Base-by-base conservation (phyloP, 2,329 filamentous ascomycete species). In the Albifimbria verrucaria region DNA sequence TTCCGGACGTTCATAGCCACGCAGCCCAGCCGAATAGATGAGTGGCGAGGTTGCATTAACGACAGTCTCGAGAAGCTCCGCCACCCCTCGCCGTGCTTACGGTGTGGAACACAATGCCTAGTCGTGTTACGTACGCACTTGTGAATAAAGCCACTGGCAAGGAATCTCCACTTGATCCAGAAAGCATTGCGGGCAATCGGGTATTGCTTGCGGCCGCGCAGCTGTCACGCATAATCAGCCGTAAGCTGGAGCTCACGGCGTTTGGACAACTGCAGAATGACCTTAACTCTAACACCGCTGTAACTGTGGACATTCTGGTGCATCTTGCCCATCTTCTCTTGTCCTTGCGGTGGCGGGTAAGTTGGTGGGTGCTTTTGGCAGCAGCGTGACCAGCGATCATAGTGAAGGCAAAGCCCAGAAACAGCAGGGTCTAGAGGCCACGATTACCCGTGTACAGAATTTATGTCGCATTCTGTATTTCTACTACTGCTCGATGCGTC, bases 381-480 rank as follows among this genome's bases (percentile, higher is more conserved):
- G 17, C 12, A 41, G 48, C 7, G 23, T 23, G 20, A 11, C 20
- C 36, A 20, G 7, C n/a, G 11, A n/a, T 12, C n/a, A 43, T 43
- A 23, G 15, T 6, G 25, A 23, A n/a, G 44, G n/a, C n/a, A n/a
- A n/a, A 25, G 7, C 2, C 7, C 32, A 39, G 32, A 6, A 5
- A n/a, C 32, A n/a, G 12, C 32, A 39, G 18, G 22, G 11, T 17
- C 22, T 25, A 5, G 21, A 25, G 17, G 11, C 44, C 44, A 23
- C 18, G 11, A 9, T 23, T 12, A 25, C 7, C 11, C 49, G 49
- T 6, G 49, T 51, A 7, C 21, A 28, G 20, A 12, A 4, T 6
- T 25, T 51, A 6, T 51, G 49, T 41, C 49, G 49, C 39, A 51
- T 51, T n/a, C 49, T 51, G 23, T 51, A 51, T 20, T 51, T 51